Percentiles rank a stretch among this genome's conserved stretches.
phyloP scores from a whole-genome alignment of 441 rosid species.

The Gossypium gossypioides region DNA sequence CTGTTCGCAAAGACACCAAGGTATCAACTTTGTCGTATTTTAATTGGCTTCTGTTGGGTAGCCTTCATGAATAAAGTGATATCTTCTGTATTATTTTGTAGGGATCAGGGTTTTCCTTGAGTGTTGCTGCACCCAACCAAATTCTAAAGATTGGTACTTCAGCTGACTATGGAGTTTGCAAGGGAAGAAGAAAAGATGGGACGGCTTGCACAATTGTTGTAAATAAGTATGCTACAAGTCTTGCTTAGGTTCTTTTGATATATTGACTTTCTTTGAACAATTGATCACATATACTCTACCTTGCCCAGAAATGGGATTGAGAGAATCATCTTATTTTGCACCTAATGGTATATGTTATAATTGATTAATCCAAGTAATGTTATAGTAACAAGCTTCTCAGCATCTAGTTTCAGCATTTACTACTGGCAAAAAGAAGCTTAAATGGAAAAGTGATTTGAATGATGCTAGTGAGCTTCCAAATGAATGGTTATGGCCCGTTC shows the following conservation, averaged over 20 bases:
- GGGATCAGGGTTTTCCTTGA: constrained; percentile 74
- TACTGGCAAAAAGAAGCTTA: neutral
- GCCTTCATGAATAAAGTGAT: neutral
- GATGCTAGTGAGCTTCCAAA: neutral
- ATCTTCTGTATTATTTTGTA: constrained; percentile 22
- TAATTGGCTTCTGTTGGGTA: neutral
- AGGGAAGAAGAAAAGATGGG: constrained; percentile 74
- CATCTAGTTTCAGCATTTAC: neutral
- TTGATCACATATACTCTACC: neutral
- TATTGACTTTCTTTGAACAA: neutral
- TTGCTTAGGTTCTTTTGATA: neutral
- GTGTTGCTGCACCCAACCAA: constrained; percentile 55
- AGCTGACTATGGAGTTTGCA: constrained; percentile 80
- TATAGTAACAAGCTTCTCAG: neutral
- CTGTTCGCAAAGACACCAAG: constrained; percentile 52
- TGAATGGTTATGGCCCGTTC: neutral
- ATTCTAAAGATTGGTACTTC: constrained; percentile 71
- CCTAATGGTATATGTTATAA: neutral
- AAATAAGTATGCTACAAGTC: constrained; percentile 52
- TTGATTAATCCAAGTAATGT: neutral
- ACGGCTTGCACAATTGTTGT: constrained; percentile 54
- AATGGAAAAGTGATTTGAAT: neutral
- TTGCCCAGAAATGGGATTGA: neutral
- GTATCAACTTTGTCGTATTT: constrained; percentile 27
- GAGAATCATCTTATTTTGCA: neutral